Base-by-base conservation (phyloP, 202 grass and related monocot species). In the Carex sylvatica region DNA sequence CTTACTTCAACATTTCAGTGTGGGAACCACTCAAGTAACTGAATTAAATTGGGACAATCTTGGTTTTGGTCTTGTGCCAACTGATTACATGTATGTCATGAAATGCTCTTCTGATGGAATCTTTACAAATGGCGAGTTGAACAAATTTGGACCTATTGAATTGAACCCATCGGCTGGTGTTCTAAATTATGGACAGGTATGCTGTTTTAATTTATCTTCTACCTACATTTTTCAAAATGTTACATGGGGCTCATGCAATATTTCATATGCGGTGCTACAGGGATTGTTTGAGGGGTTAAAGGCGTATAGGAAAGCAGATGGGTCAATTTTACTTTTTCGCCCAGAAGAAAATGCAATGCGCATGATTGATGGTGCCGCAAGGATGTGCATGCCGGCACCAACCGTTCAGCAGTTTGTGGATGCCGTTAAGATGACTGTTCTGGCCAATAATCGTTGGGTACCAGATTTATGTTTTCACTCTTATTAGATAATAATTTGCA, bases 141-240 rank as follows among this genome's bases (percentile, higher is more conserved):
- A 84, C 31, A 88, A 78, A 0, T 95, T 90, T 74, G 95, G 91
- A 1, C 85, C 88, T 82, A 90, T 98, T 6, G 86, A 95, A 68
- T 66, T 98, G 79, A 95, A 77, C 65, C 95, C 95, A 8, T 82
- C 92, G 40, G 88, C 95, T 46, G 92, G 84, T 7, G 92, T 95
- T n/a, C 61, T 98, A 62, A 98, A 98, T 82, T 98, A 98, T 84
- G 95, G 91, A 47, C 95, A 98, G 92, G 95, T 98, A 76, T 54
- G 86, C 53, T 47, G 54, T 31, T 18, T 19, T 6, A 56, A 0
- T 10, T 76, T 33, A 28, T 24, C 6, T 31, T 56, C 51, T n/a
- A 56, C 28, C 5, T 36, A 33, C 4, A 36, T 40, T 56, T 69
- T 77, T 28, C 23, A 71, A 71, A 71, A 71, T 71, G 38, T 71